Evolutionary conservation across 768 basidiomycete species (phyloP).

Genomic region (Ramaria sp.): DNA sequence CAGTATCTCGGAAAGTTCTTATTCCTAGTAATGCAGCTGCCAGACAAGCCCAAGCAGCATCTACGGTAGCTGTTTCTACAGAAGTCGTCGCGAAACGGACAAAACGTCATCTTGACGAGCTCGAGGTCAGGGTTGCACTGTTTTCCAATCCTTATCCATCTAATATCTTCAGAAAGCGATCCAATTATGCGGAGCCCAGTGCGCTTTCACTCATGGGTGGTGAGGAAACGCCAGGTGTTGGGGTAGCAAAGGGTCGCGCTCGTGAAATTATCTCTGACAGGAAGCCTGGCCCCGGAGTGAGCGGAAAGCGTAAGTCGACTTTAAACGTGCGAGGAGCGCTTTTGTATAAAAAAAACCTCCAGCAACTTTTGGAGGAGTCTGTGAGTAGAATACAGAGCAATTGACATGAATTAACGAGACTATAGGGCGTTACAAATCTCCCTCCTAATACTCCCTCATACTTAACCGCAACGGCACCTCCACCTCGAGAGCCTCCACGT

Average conservation of each 20-base stretch:
- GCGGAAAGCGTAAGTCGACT: conserved; percentile 66
- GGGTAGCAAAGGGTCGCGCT: conserved; percentile 54
- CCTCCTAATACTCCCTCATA: conserved; percentile 52
- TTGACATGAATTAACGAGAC: background rate
- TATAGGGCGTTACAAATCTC: conserved; percentile 46
- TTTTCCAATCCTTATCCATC: background rate
- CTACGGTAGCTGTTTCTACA: conserved; percentile 29
- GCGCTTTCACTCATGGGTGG: conserved; percentile 27
- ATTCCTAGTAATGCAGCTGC: background rate
- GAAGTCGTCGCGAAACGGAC: conserved; percentile 69
- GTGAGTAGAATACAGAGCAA: conserved; percentile 31
- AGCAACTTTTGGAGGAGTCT: conserved; percentile 66
- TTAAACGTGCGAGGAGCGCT: conserved; percentile 74
- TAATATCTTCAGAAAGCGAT: conserved; percentile 35
- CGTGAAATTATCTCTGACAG: conserved; percentile 76
- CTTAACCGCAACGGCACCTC: conserved; percentile 53
- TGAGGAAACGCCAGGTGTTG: conserved; percentile 34
- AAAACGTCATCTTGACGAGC: conserved; percentile 70
- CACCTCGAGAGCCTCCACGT: conserved; percentile 53
- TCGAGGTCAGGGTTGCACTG: conserved; percentile 44
- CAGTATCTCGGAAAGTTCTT: background rate
- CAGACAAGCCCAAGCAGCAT: conserved; percentile 7
- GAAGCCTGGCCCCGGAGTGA: conserved; percentile 37
- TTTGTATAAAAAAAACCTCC: conserved; percentile 72
- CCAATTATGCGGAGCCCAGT: conserved; percentile 60